Conservation (phyloP, 176 grass and related monocot species). For the Avena sativa region DNA sequence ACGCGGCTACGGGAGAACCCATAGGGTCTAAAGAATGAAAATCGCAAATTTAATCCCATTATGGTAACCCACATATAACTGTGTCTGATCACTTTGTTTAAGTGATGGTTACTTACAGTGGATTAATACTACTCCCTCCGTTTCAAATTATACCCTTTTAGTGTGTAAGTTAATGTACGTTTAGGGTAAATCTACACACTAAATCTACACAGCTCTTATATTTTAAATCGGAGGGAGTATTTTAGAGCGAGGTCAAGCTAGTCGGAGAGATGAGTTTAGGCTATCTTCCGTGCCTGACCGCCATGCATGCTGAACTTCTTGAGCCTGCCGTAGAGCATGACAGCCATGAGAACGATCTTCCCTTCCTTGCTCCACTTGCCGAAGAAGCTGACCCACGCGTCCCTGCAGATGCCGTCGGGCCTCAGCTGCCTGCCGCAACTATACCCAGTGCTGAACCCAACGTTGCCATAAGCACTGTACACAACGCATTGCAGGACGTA, state of each 20-base stretch:
- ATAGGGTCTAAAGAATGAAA: too few species aligned
- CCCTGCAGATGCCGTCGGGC: slow-evolving; percentile 49
- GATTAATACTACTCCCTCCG: too few species aligned
- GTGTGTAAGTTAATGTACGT: too few species aligned
- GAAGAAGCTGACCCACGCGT: slow-evolving; percentile 60
- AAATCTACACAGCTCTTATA: too few species aligned
- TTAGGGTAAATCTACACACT: too few species aligned
- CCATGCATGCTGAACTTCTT: slow-evolving; percentile 71
- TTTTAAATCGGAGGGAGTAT: neutral
- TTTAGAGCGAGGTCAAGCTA: neutral
- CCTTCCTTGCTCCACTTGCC: slow-evolving; percentile 74
- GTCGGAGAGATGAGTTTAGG: neutral
- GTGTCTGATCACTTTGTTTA: too few species aligned
- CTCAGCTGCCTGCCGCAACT: slow-evolving; percentile 71
- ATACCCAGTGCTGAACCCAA: slow-evolving; percentile 83
- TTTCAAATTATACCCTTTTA: too few species aligned
- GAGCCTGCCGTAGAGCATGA: slow-evolving; percentile 87
- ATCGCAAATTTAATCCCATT: too few species aligned
- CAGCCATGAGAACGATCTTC: slow-evolving; percentile 70
- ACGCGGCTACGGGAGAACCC: too few species aligned
- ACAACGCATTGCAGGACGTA: neutral
- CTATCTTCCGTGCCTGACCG: slow-evolving; percentile 64
- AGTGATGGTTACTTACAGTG: too few species aligned
- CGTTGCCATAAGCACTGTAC: slow-evolving; percentile 78
- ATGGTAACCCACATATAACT: too few species aligned